phyloP scores from a whole-genome alignment of 441 rosid species.

The Croton setiger region DNA sequence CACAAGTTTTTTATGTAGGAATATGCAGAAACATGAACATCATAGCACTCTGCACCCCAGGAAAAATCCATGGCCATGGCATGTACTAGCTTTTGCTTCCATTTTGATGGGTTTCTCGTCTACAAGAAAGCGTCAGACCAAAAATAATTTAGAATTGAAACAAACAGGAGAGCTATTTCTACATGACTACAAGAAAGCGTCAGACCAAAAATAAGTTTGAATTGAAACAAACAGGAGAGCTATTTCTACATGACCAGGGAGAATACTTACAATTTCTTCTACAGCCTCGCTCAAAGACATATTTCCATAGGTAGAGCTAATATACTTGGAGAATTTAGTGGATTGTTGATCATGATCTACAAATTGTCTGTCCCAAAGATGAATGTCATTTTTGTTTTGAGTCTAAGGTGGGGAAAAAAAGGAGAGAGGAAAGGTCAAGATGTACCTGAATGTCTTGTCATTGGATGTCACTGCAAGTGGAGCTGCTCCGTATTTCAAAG shows the following conservation, averaged over 20 bases:
- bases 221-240: not conserved
- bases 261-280: constrained; percentile 54
- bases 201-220: not conserved
- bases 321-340: constrained; percentile 36
- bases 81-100: constrained; percentile 44
- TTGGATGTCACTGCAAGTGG: constrained; percentile 40
- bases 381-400: constrained; percentile 4
- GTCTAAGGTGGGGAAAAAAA: not conserved
- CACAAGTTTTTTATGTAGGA: constrained; percentile 42
- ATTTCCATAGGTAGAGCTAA: constrained; percentile 42
- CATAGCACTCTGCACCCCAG: constrained; percentile 56
- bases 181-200: constrained; percentile 17
- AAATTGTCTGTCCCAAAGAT: constrained; percentile 29
- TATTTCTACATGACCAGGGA: not conserved
- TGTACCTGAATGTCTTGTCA: constrained; percentile 38
- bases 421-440: not conserved
- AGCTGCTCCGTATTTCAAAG: constrained; percentile 66
- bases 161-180: not conserved
- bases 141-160: not conserved
- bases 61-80: constrained; percentile 69
- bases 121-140: constrained; percentile 17
- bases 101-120: constrained; percentile 43
- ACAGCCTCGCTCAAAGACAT: constrained; percentile 51
- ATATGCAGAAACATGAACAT: constrained; percentile 64
- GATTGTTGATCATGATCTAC: constrained; percentile 38